Percentiles rank a stretch among this genome's conserved stretches.
Evolutionary conservation across 768 basidiomycete genomes (phyloP).

Genomic region (Hebeloma cylindrosporum): DNA sequence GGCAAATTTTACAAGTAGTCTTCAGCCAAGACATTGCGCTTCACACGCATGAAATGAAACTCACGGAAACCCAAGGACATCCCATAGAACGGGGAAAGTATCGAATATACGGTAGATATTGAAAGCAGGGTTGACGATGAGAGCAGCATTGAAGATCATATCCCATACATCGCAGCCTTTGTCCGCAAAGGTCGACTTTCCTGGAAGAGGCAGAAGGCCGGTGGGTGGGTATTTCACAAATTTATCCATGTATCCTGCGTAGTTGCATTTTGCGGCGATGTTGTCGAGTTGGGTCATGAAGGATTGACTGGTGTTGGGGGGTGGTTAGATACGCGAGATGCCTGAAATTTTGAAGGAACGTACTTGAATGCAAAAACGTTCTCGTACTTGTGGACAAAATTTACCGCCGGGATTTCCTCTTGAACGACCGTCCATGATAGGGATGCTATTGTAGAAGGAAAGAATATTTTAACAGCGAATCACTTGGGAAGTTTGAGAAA

Average conservation of each 20-base stretch:
- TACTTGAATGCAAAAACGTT: conserved; percentile 75
- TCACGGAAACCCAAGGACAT: conserved; percentile 80
- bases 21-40: not conserved
- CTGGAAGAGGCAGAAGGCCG: conserved; percentile 68
- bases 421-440: conserved; percentile 67
- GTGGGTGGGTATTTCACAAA: conserved; percentile 68
- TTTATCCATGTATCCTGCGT: conserved; percentile 59
- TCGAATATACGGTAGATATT: conserved; percentile 79
- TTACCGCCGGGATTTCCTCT: conserved; percentile 67
- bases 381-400: conserved; percentile 72
- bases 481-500: not conserved
- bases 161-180: conserved; percentile 69
- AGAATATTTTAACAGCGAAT: not conserved
- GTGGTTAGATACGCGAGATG: not conserved
- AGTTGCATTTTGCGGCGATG: conserved; percentile 55
- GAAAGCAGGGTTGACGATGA: conserved; percentile 71
- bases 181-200: conserved; percentile 45
- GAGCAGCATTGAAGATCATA: conserved; percentile 58
- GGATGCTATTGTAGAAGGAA: conserved; percentile 49
- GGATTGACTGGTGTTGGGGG: conserved; percentile 45
- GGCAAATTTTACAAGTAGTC: conserved; percentile 3
- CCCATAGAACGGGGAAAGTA: conserved; percentile 73
- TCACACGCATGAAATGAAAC: conserved; percentile 17
- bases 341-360: conserved; percentile 16
- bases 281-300: conserved; percentile 60